Evolutionary conservation across 129 eudicot species (phyloP).

Genomic region (Centella asiatica): DNA sequence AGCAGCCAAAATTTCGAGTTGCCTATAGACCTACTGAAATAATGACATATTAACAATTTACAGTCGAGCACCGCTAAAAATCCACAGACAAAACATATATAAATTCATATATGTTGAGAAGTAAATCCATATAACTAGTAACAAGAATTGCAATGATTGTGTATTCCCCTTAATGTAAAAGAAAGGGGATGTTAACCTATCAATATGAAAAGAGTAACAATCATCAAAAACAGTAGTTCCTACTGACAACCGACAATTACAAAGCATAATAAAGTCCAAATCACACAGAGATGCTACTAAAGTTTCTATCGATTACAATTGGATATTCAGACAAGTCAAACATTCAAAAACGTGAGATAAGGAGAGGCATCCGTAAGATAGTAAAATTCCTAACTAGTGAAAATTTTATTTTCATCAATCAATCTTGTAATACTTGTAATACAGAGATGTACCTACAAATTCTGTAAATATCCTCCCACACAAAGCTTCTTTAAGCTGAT

Average conservation of each 20-base stretch:
- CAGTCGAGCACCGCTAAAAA: background rate
- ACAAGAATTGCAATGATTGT: background rate
- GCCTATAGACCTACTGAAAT: conserved; percentile 22
- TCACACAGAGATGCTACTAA: background rate
- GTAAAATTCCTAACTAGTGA: background rate
- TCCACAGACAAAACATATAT: background rate
- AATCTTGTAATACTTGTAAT: background rate
- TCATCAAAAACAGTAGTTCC: too few relatives aligned
- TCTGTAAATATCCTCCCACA: background rate
- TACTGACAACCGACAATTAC: background rate
- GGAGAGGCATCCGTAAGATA: background rate
- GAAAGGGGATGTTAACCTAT: background rate
- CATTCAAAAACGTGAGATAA: too few relatives aligned
- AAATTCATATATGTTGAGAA: background rate
- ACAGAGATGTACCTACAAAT: background rate
- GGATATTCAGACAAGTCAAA: background rate
- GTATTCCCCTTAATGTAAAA: background rate
- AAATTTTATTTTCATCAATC: background rate
- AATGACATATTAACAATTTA: background rate
- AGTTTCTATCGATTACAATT: background rate
- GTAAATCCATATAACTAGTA: background rate
- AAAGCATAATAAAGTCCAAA: background rate
- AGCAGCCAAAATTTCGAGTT: conserved; percentile 14
- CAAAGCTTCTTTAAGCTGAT: background rate
- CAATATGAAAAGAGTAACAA: too few relatives aligned